Conservation (phyloP, 164 flowering plant species). For the Vitis rotundifolia region DNA sequence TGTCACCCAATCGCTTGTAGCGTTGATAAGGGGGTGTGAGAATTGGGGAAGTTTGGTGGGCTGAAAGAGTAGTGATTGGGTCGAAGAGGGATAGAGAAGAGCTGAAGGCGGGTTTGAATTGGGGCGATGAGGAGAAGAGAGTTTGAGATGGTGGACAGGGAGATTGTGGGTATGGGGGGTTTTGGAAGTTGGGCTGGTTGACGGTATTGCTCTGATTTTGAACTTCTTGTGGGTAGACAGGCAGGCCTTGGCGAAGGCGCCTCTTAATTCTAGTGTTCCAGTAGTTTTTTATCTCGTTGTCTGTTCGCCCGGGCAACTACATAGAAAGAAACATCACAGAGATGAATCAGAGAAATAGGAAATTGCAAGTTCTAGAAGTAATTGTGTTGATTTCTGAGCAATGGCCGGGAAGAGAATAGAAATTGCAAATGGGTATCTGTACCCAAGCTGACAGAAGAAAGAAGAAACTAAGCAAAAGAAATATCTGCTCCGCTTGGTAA, state of each 20-base stretch:
- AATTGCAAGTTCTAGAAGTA: too few relatives aligned
- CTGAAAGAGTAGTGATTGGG: conserved; percentile 13
- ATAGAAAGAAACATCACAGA: neutral
- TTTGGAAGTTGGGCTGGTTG: conserved; percentile 7
- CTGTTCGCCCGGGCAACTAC: conserved; percentile 33
- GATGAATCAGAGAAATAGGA: neutral
- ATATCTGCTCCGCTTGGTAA: too few relatives aligned
- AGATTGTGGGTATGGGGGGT: neutral
- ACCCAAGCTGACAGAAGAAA: neutral
- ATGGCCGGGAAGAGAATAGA: too few relatives aligned
- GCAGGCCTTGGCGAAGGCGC: conserved; percentile 48
- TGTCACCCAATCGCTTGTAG: conserved; percentile 18
- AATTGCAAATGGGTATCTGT: too few relatives aligned
- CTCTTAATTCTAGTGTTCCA: conserved; percentile 45
- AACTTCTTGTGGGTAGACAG: conserved; percentile 54
- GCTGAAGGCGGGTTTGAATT: conserved; percentile 12
- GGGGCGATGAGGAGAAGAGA: conserved; percentile 12
- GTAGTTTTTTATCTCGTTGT: conserved; percentile 54
- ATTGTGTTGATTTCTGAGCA: too few relatives aligned
- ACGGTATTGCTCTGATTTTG: conserved; percentile 19
- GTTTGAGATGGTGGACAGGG: conserved; percentile 7
- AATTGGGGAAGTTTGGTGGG: conserved; percentile 10
- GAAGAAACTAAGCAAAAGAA: neutral
- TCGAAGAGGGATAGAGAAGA: conserved; percentile 28
- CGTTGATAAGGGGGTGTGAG: conserved; percentile 9